Percentiles rank a stretch among this genome's conserved stretches.
These are phyloP conservation scores for Solanum hybrid DNA, from an alignment of 305 asterid genomes.

Conservation along the genomic window DNA sequence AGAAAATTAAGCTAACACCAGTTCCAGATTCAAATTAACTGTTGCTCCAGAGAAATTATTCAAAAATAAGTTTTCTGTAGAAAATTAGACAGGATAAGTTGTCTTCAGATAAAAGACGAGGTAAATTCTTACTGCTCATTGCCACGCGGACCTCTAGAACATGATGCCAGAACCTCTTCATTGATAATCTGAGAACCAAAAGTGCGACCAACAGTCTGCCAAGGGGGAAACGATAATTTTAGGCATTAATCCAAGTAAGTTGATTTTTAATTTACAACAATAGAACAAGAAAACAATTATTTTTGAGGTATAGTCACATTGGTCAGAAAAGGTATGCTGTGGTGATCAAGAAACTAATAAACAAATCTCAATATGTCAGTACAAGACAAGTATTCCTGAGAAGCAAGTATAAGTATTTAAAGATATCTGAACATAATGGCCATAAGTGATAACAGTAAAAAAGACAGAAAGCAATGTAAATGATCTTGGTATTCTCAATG, in stretches of 20 bases:
- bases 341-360: neutral
- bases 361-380: neutral
- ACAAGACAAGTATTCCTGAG: neutral
- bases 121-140: slow-evolving; percentile 63
- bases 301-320: neutral
- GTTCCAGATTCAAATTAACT: neutral
- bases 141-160: slow-evolving; percentile 87
- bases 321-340: neutral
- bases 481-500: neutral
- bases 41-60: neutral
- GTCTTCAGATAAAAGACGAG: neutral
- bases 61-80: neutral
- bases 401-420: neutral
- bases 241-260: slow-evolving; percentile 6
- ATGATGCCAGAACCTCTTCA: slow-evolving; percentile 72
- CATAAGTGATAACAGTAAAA: neutral
- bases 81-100: neutral
- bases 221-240: slow-evolving; percentile 6
- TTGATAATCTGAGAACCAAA: slow-evolving; percentile 52
- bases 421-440: neutral
- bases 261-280: neutral
- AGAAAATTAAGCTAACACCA: neutral
- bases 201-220: slow-evolving; percentile 68
- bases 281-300: neutral
- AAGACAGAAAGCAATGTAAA: neutral